Percentiles rank a stretch among this genome's conserved stretches.
phyloP scores from a whole-genome alignment of 2,329 filamentous ascomycete genomes.

The Microcyclospora pomicola region DNA sequence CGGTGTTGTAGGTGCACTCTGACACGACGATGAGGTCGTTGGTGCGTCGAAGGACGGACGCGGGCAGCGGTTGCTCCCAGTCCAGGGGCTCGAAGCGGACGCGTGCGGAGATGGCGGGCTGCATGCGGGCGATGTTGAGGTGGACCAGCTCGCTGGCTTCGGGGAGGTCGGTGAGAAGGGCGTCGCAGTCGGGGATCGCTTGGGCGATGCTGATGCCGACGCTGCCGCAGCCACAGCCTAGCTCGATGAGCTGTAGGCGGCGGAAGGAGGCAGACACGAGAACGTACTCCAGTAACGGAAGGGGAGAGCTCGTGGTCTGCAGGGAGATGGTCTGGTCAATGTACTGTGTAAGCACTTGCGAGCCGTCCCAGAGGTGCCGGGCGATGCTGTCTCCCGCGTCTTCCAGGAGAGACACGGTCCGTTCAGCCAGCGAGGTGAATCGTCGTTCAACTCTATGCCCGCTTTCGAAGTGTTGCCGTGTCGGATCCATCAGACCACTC shows the following conservation, averaged over 20 bases:
- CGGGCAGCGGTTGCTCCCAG: conserved; percentile 44
- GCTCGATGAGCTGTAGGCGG: conserved; percentile 43
- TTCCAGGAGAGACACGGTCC: conserved; percentile 44
- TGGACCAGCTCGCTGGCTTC: conserved; percentile 48
- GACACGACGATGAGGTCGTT: conserved; percentile 51
- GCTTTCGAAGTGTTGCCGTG: conserved; percentile 27
- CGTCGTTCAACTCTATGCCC: conserved; percentile 43
- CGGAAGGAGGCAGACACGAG: conserved; percentile 26
- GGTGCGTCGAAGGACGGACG: conserved; percentile 21
- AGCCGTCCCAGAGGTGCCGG: conserved; percentile 56
- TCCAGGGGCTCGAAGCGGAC: conserved; percentile 42
- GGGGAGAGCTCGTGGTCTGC: conserved; percentile 12
- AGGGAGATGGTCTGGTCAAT: conserved; percentile 32
- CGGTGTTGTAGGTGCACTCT: conserved; percentile 61
- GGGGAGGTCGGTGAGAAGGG: conserved; percentile 51
- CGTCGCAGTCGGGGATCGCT: conserved; percentile 36
- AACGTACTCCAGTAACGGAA: conserved; percentile 25
- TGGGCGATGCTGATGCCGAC: conserved; percentile 51
- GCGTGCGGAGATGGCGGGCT: conserved; percentile 28
- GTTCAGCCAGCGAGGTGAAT: conserved; percentile 30
- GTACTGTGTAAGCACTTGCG: conserved; percentile 42
- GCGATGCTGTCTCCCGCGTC: conserved; percentile 62
- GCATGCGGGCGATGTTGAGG: conserved; percentile 38
- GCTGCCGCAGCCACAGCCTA: conserved; percentile 56
- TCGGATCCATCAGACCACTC: conserved; percentile 34